Percentiles rank a stretch among this genome's conserved stretches.
These are phyloP conservation scores for Thermothelomyces thermophilus DNA, from an alignment of 2,329 filamentous ascomycete species.

Conservation along the genomic window DNA sequence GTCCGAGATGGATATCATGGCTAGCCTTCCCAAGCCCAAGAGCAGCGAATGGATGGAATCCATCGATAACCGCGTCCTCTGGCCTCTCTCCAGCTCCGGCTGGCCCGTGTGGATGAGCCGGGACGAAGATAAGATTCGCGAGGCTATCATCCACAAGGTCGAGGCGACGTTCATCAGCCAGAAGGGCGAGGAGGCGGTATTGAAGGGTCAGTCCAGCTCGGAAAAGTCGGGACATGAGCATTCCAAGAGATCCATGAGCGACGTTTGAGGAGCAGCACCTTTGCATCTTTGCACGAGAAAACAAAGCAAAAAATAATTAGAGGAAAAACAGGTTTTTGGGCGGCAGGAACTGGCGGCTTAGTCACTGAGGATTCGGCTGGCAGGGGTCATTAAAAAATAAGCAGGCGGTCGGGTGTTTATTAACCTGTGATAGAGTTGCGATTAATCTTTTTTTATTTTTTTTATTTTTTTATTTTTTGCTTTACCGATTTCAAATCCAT, in stretches of 20 bases:
- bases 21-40: constrained; percentile 45
- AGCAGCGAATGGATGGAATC: constrained; percentile 43
- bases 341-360: too few relatives aligned
- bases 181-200: constrained; percentile 16
- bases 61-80: constrained; percentile 34
- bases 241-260: neutral
- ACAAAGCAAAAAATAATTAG: too few relatives aligned
- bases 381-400: too few relatives aligned
- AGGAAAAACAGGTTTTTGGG: too few relatives aligned
- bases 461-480: too few relatives aligned
- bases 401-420: too few relatives aligned
- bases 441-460: too few relatives aligned
- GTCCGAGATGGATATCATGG: constrained; percentile 58
- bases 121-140: constrained; percentile 40
- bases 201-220: neutral
- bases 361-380: too few relatives aligned
- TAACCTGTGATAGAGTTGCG: too few relatives aligned
- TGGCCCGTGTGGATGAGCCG: constrained; percentile 43
- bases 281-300: too few relatives aligned
- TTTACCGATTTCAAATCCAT: too few relatives aligned
- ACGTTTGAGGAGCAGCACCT: too few relatives aligned
- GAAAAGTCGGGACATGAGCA: constrained; percentile 2
- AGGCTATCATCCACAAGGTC: constrained; percentile 34
- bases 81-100: constrained; percentile 38
- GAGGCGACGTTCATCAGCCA: constrained; percentile 28